Evolutionary conservation across 2,329 filamentous ascomycete genomes (phyloP).

Genomic region (Aspergillus carbonarius): DNA sequence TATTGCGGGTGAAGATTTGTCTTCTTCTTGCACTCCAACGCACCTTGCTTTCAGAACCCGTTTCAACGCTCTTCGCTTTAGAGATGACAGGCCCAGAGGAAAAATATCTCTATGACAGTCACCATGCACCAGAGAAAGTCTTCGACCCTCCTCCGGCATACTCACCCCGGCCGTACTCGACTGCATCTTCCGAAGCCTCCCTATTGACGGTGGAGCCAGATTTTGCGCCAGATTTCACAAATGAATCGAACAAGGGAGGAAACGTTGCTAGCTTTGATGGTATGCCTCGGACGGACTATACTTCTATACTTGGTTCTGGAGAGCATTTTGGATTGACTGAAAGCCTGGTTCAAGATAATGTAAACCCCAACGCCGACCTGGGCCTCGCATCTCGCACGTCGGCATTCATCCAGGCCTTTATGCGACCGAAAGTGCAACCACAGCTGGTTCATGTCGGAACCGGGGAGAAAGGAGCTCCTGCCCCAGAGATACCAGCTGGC

Average conservation of each 20-base stretch:
- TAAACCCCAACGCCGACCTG: too few relatives aligned
- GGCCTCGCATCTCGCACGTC: not conserved
- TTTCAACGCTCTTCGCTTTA: too few relatives aligned
- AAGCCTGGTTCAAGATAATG: not conserved
- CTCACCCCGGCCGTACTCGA: not conserved
- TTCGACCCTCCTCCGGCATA: not conserved
- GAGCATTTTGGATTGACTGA: too few relatives aligned
- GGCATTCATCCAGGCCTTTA: not conserved
- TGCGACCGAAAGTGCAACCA: not conserved
- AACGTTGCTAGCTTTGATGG: not conserved
- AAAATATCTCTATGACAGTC: not conserved
- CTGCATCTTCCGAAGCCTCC: not conserved
- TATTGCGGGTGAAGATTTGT: too few relatives aligned
- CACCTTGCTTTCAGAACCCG: too few relatives aligned
- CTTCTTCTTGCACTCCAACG: too few relatives aligned
- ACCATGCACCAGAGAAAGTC: not conserved
- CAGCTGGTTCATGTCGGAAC: not conserved
- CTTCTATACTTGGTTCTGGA: not conserved
- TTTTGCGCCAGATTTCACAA: not conserved
- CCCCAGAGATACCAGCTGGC: not conserved
- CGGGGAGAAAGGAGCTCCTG: not conserved
- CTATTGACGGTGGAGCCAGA: not conserved
- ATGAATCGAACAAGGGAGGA: not conserved
- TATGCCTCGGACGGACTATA: not conserved
- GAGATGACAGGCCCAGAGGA: too few relatives aligned